Evolutionary conservation across 176 grass and related monocot species (phyloP).

Genomic region (maize (Zea mays)): DNA sequence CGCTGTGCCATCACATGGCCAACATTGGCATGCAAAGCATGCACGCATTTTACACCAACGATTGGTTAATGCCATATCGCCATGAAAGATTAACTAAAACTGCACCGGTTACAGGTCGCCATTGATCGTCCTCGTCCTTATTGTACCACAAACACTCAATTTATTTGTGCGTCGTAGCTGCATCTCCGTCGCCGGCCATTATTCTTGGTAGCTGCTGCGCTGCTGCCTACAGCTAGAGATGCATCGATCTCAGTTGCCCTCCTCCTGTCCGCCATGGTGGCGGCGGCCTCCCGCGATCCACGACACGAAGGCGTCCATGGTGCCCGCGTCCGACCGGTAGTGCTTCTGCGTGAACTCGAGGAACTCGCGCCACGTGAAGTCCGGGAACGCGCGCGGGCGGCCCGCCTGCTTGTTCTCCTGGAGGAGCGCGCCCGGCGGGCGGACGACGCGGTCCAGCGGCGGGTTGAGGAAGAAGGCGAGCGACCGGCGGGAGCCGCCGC

Average conservation of each 20-base stretch:
- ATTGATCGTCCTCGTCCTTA: not conserved
- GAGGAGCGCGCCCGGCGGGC: conserved; percentile 42
- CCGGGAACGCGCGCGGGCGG: conserved; percentile 62
- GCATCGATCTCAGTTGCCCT: not conserved
- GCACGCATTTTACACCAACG: not conserved
- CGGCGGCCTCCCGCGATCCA: conserved; percentile 44
- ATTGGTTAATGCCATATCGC: not conserved
- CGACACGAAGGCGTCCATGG: conserved; percentile 67
- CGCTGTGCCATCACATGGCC: conserved; percentile 12
- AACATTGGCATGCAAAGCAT: not conserved
- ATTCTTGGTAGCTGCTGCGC: not conserved
- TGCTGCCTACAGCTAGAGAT: not conserved
- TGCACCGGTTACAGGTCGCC: not conserved
- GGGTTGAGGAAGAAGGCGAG: conserved; percentile 62
- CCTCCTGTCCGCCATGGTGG: not conserved
- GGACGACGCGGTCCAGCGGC: conserved; percentile 36
- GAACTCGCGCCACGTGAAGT: conserved; percentile 87
- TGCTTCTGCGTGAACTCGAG: conserved; percentile 88
- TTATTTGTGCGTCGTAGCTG: not conserved
- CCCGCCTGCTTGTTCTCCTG: not conserved
- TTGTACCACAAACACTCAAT: not conserved
- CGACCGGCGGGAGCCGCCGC: conserved; percentile 21
- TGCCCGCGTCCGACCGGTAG: conserved; percentile 71
- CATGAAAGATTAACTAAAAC: not conserved
- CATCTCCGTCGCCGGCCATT: not conserved